Conservation (phyloP, 78 protist genomes). For the Isochrysis galbana region DNA sequence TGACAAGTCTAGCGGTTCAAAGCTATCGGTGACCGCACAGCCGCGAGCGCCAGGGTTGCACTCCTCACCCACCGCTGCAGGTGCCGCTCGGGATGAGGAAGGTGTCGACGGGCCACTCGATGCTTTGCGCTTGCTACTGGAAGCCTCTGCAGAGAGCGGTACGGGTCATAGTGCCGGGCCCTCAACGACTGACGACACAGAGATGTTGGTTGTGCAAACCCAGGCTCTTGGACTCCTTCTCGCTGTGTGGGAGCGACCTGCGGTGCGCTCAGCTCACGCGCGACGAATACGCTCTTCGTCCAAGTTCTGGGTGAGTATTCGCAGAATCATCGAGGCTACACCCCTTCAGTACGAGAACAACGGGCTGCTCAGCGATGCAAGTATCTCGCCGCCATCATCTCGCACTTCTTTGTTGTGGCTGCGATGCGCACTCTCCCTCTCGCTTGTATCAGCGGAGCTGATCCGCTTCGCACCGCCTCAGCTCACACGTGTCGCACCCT, state of each 20-base stretch:
- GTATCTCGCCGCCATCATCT: not conserved
- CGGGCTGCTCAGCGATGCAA: too few relatives aligned
- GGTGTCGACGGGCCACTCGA: not conserved
- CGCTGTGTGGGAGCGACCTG: not conserved
- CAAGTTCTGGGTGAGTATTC: not conserved
- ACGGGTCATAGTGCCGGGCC: too few relatives aligned
- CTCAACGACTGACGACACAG: too few relatives aligned
- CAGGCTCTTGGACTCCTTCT: not conserved
- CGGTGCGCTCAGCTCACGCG: not conserved
- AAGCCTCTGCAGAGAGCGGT: too few relatives aligned
- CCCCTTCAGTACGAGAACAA: not conserved
- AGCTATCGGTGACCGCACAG: not conserved
- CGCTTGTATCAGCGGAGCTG: not conserved
- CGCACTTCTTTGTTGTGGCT: not conserved
- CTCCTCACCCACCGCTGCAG: too few relatives aligned
- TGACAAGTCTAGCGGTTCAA: not conserved
- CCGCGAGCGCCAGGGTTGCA: not conserved
- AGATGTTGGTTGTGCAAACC: not conserved
- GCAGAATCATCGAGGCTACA: not conserved
- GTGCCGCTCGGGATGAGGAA: too few relatives aligned
- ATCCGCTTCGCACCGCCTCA: not conserved
- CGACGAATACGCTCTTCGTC: not conserved
- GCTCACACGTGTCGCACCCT: not conserved
- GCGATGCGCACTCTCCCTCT: not conserved
- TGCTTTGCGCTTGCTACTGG: not conserved